These are phyloP conservation scores for Pichia thaimueangensis DNA, from an alignment of 805 yeast genomes.

Conservation along the genomic window DNA sequence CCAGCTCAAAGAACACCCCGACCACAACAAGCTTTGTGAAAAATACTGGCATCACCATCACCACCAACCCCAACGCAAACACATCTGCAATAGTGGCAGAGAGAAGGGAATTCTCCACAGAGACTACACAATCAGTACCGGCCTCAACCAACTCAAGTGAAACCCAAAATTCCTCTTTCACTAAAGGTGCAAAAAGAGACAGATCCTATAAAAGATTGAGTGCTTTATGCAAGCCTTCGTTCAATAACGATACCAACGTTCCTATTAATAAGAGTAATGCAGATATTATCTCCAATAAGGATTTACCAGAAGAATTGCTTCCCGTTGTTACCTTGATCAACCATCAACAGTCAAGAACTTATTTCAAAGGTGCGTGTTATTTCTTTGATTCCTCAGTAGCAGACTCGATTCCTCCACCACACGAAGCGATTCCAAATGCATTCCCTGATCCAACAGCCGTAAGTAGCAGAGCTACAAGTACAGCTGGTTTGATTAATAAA, in stretches of 20 bases:
- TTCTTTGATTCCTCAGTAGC: constrained; percentile 10
- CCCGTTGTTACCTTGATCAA: constrained; percentile 67
- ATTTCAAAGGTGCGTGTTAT: constrained; percentile 24
- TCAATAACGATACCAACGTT: constrained; percentile 1
- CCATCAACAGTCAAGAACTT: constrained; percentile 63
- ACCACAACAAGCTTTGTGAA: background rate
- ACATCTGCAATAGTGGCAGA: background rate
- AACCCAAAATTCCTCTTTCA: background rate
- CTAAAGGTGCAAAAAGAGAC: background rate
- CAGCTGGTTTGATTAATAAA: background rate
- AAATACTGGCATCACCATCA: too few relatives aligned
- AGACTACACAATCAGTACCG: background rate
- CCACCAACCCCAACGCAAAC: too few relatives aligned
- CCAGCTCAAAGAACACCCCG: too few relatives aligned
- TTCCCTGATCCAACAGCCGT: background rate
- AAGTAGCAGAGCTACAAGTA: background rate
- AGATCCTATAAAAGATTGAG: background rate
- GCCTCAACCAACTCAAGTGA: too few relatives aligned
- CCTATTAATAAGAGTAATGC: background rate
- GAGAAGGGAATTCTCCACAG: too few relatives aligned
- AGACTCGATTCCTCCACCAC: too few relatives aligned
- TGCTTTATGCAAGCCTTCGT: constrained; percentile 6
- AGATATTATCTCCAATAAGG: too few relatives aligned
- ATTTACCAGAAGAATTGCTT: constrained; percentile 55
- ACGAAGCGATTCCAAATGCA: background rate